Base-by-base conservation (phyloP, 2,329 filamentous ascomycete genomes). In the Sporothrix globosa region DNA sequence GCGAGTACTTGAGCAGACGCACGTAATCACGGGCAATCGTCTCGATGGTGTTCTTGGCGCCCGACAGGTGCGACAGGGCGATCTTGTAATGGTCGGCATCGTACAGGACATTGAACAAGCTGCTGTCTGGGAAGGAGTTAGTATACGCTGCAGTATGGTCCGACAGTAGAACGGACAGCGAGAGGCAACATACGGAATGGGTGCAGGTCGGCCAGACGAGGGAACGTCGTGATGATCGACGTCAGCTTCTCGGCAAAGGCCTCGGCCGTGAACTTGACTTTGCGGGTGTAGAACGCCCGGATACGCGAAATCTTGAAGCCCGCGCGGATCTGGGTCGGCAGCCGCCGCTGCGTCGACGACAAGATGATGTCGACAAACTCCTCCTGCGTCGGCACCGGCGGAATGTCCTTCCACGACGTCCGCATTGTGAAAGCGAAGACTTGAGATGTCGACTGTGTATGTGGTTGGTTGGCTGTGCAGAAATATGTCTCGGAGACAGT, bases 281-380 rank as follows among this genome's bases (percentile, higher is more conserved):
- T 98, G 80, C 96, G 87, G 60, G 95, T 97, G 82, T 98, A 98
- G 83, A 98, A 98, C 66, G 84, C 85, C 80, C 95, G 87, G 77
- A 98, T 97, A 87, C 95, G 90, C 79, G 89, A 92, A 80, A 98
- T 97, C 82, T 97, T 91, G 86, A 99, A 99, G 72, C 96, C 96
- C 53, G 94, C 89, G 77, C 96, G 89, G 79, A 99, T 98, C 84
- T 97, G 65, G 0, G 79, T 99, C 17, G 96, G 96, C 74, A 99
- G 85, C 73, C 95, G 90, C 78, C 95, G 88, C 86, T 98, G 95
- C 4, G 93, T 97, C 76, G 96, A 87, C 78, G 92, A 96, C 77
- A 99, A 87, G 75, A 98, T 94, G 80, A 99, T 97, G 82, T 99
- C 96, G 77, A 99, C 87, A 79, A 99, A 98, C 83, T 99, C 96